Conservation (phyloP, 495 filamentous ascomycete genomes). For the Penicillium bovifimosum region DNA sequence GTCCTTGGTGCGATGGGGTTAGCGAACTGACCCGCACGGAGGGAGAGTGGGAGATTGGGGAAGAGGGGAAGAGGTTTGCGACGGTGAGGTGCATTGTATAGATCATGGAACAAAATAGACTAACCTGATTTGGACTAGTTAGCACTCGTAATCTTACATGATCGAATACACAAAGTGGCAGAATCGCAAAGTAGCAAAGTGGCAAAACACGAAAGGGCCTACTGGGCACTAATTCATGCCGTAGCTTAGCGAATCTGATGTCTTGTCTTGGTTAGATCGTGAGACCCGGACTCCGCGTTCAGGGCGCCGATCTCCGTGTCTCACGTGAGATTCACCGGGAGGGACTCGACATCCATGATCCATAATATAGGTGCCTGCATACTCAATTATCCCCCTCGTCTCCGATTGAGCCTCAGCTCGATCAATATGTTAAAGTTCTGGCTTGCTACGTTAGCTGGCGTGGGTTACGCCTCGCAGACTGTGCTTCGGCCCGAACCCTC, state of each 20-base stretch:
- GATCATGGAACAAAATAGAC: too few species aligned
- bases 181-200: too few species aligned
- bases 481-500: constrained; percentile 1
- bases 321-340: neutral
- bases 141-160: too few species aligned
- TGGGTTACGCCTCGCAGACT: constrained; percentile 9
- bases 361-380: too few species aligned
- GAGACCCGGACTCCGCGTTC: neutral
- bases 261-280: neutral
- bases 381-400: neutral
- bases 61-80: too few species aligned
- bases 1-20: too few species aligned
- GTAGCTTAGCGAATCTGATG: neutral
- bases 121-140: too few species aligned
- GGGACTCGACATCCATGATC: neutral
- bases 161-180: too few species aligned
- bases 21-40: too few species aligned
- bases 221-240: neutral
- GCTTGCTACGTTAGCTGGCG: constrained; percentile 1
- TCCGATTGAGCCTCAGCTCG: neutral
- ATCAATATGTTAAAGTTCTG: neutral
- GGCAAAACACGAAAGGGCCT: too few species aligned
- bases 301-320: neutral
- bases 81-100: too few species aligned
- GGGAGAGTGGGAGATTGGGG: too few species aligned